These are phyloP conservation scores for Russula lepida DNA, from an alignment of 768 basidiomycete species.

Conservation along the genomic window DNA sequence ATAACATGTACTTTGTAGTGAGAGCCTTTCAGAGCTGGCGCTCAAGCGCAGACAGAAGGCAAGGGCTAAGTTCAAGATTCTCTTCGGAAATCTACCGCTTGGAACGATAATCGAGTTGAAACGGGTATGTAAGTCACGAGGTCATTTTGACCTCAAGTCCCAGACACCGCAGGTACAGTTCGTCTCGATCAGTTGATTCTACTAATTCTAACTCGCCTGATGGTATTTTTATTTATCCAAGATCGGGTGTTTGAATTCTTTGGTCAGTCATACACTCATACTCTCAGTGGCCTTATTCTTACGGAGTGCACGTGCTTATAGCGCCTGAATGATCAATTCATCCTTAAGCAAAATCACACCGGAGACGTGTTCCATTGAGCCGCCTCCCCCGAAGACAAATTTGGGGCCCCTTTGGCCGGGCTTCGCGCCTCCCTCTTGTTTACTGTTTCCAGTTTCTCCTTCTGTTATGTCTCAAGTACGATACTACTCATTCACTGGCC, in stretches of 20 bases:
- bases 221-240: neutral
- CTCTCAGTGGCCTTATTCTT: neutral
- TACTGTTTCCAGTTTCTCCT: too few species aligned
- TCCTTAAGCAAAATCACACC: neutral
- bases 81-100: neutral
- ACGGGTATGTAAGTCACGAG: neutral
- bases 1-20: neutral
- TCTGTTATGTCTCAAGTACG: too few species aligned
- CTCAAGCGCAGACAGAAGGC: conserved; percentile 2
- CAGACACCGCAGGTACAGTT: conserved; percentile 8
- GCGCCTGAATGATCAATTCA: neutral
- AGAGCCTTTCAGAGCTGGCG: neutral
- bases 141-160: neutral
- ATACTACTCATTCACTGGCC: too few species aligned
- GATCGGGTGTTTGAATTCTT: conserved; percentile 2
- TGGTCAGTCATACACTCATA: neutral
- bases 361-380: neutral
- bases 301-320: neutral
- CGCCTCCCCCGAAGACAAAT: too few species aligned
- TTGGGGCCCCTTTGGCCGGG: too few species aligned
- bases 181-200: too few species aligned
- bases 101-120: neutral
- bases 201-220: neutral
- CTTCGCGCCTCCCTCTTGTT: too few species aligned
- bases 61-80: neutral